Evolutionary conservation across 768 basidiomycete species (phyloP).

Genomic region (Sarcodon aspratus): DNA sequence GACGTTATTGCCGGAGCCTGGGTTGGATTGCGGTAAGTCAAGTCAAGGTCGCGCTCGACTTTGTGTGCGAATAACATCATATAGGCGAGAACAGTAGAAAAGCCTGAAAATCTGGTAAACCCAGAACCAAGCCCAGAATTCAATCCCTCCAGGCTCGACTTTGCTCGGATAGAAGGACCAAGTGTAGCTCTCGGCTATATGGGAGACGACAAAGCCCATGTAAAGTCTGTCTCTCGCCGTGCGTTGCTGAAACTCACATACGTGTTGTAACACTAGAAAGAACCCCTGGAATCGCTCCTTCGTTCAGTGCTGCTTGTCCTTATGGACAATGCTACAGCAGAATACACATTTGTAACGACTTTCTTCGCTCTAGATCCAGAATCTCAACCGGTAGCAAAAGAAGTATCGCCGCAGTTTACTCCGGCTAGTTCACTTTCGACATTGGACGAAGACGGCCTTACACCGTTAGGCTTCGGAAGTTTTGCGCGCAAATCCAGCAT

Average conservation of each 20-base stretch:
- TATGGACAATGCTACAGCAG: conserved; percentile 89
- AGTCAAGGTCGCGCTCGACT: not conserved
- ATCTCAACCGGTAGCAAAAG: not conserved
- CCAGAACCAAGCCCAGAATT: conserved; percentile 23
- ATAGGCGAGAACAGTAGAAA: conserved; percentile 62
- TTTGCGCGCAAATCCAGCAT: too few relatives aligned
- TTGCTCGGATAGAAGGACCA: conserved; percentile 72
- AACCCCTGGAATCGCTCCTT: conserved; percentile 71
- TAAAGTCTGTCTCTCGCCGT: conserved; percentile 25
- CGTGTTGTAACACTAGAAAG: conserved; percentile 42
- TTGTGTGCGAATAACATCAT: not conserved
- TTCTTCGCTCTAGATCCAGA: conserved; percentile 53
- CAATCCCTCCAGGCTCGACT: conserved; percentile 46
- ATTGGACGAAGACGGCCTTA: too few relatives aligned
- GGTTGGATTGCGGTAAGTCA: conserved; percentile 58
- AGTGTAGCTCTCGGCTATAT: conserved; percentile 74
- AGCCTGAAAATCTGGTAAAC: conserved; percentile 49
- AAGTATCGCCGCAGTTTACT: too few relatives aligned
- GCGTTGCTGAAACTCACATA: not conserved
- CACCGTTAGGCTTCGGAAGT: too few relatives aligned
- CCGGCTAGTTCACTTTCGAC: too few relatives aligned
- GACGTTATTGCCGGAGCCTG: conserved; percentile 79
- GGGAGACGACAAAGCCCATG: conserved; percentile 82
- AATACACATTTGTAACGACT: conserved; percentile 76
- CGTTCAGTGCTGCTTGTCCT: conserved; percentile 83